phyloP scores from a whole-genome alignment of 176 grass and related monocot species.

The Oryza glaberrima region DNA sequence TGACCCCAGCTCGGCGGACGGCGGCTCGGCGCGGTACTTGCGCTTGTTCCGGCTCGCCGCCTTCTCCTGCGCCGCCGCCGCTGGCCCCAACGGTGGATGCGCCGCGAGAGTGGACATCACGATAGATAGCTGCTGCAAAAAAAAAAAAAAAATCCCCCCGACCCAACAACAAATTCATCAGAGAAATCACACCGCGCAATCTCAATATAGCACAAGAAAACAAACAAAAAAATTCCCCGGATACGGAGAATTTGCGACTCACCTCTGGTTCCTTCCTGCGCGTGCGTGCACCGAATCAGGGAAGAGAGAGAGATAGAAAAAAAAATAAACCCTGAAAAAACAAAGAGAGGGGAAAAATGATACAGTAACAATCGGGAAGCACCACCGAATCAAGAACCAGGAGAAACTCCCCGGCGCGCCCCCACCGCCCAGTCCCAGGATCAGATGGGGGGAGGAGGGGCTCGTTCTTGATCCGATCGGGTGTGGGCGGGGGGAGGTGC shows the following conservation, averaged over 20 bases:
- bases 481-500: neutral
- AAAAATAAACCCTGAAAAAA: slow-evolving; percentile 45
- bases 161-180: slow-evolving; percentile 3
- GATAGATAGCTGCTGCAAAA: neutral
- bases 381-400: slow-evolving; percentile 24
- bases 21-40: slow-evolving; percentile 82
- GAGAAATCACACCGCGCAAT: neutral
- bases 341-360: neutral
- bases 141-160: no score
- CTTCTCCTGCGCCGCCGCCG: slow-evolving; percentile 53
- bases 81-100: slow-evolving; percentile 32
- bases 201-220: neutral
- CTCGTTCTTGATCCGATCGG: slow-evolving; percentile 42
- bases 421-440: neutral
- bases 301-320: neutral
- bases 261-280: slow-evolving; percentile 24
- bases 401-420: neutral
- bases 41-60: slow-evolving; percentile 85
- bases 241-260: slow-evolving; percentile 30
- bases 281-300: slow-evolving; percentile 8
- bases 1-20: slow-evolving; percentile 50
- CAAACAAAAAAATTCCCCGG: slow-evolving; percentile 17
- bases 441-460: slow-evolving; percentile 17
- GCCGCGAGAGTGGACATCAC: slow-evolving; percentile 44
- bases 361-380: slow-evolving; percentile 21